A percentile compares a stretch with the other conserved stretches of the same genome.
These are phyloP conservation scores for Coemansia sp. DNA, from an alignment of 192 early-diverging fungal species.

Conservation along the genomic window DNA sequence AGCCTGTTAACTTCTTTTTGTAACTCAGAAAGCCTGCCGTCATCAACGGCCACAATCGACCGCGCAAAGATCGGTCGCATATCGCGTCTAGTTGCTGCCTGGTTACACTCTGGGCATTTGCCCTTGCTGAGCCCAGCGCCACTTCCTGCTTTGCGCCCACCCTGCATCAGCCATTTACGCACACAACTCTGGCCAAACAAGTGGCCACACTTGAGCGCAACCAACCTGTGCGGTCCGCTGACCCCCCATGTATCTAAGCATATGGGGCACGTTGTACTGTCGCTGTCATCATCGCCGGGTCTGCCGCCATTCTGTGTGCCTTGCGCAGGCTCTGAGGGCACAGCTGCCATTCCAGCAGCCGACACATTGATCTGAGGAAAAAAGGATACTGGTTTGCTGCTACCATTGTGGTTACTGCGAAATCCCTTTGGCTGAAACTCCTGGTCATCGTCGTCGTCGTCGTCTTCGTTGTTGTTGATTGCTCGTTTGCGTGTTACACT, in stretches of 20 bases:
- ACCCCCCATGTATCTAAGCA: constrained; percentile 38
- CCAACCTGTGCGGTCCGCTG: constrained; percentile 30
- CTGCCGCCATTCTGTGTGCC: neutral
- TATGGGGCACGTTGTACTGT: constrained; percentile 38
- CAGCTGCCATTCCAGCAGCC: neutral
- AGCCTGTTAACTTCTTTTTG: constrained; percentile 9
- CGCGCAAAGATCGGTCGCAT: constrained; percentile 38
- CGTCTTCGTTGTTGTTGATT: neutral
- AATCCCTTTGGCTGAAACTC: neutral
- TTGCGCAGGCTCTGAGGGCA: neutral
- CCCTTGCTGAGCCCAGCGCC: constrained; percentile 4
- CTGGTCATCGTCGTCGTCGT: constrained; percentile 7
- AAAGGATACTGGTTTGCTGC: constrained; percentile 3
- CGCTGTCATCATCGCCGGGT: constrained; percentile 6
- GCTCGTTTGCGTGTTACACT: neutral
- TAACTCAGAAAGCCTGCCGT: constrained; percentile 4
- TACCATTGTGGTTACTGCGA: constrained; percentile 1
- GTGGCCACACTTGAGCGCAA: constrained; percentile 46
- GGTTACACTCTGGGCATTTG: constrained; percentile 44
- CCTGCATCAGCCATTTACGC: constrained; percentile 27
- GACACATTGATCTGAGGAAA: neutral
- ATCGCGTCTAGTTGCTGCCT: constrained; percentile 22
- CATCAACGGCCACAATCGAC: constrained; percentile 22
- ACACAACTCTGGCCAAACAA: constrained; percentile 42
- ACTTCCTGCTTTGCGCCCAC: neutral